phyloP scores from a whole-genome alignment of 2,329 filamentous ascomycete species.

The Colletotrichum cereale region DNA sequence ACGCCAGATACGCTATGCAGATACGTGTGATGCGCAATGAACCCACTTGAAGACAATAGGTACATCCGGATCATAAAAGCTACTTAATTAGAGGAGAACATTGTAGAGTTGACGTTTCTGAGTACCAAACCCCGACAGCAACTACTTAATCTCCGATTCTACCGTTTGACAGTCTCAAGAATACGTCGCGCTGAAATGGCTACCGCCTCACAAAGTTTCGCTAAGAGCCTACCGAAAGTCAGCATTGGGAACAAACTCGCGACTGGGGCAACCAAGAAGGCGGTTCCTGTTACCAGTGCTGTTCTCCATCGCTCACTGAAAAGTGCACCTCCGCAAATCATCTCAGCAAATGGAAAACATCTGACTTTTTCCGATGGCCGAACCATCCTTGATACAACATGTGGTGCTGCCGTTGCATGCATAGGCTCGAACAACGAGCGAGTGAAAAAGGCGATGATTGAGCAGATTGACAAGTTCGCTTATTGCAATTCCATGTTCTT shows the following conservation, averaged over 20 bases:
- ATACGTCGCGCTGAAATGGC: background rate
- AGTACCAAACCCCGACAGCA: background rate
- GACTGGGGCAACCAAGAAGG: background rate
- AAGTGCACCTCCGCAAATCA: conserved; percentile 26
- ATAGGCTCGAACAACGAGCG: conserved; percentile 75
- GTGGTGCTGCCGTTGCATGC: conserved; percentile 79
- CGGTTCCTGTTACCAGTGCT: conserved; percentile 14
- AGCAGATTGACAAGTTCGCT: conserved; percentile 69
- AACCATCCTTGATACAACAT: conserved; percentile 76
- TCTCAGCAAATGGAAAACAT: conserved; percentile 37
- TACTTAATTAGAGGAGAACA: background rate
- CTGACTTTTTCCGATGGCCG: conserved; percentile 41
- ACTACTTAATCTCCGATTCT: too few species aligned
- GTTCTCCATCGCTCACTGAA: conserved; percentile 40
- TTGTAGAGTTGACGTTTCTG: background rate
- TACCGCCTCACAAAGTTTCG: background rate
- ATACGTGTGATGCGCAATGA: conserved; percentile 22
- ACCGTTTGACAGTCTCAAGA: too few species aligned
- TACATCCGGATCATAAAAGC: too few species aligned
- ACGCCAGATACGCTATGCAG: conserved; percentile 34
- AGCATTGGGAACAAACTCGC: background rate
- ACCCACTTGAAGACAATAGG: background rate
- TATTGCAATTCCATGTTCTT: conserved; percentile 54
- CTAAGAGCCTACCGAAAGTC: background rate
- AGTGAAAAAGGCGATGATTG: conserved; percentile 69